Conservation (phyloP, 768 basidiomycete species). For the Hemileccinum rubropunctum region DNA sequence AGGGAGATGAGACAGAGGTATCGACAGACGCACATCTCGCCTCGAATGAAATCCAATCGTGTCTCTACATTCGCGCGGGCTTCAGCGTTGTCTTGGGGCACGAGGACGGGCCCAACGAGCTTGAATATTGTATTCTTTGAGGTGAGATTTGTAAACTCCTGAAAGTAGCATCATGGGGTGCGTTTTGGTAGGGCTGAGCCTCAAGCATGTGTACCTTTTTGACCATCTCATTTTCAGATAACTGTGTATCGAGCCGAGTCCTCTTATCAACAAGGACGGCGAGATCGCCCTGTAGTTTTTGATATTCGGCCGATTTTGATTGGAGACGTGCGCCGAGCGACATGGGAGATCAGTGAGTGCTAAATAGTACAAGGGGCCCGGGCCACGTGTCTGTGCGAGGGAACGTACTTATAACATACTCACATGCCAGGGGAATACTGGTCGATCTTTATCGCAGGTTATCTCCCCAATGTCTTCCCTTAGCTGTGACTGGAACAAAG, state of each 20-base stretch:
- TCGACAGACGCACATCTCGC: slow-evolving; percentile 69
- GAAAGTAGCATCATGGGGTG: slow-evolving; percentile 4
- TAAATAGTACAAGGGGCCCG: neutral
- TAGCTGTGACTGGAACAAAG: slow-evolving; percentile 54
- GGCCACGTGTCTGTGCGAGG: slow-evolving; percentile 14
- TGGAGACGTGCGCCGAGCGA: slow-evolving; percentile 64
- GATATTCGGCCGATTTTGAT: slow-evolving; percentile 67
- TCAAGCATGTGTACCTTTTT: slow-evolving; percentile 60
- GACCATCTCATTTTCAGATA: slow-evolving; percentile 89
- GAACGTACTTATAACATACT: neutral
- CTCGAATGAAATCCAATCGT: slow-evolving; percentile 81
- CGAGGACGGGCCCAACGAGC: slow-evolving; percentile 85
- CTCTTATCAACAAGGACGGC: slow-evolving; percentile 71
- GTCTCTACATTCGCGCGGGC: slow-evolving; percentile 88
- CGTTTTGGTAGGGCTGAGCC: neutral
- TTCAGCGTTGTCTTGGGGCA: slow-evolving; percentile 85
- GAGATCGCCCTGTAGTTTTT: slow-evolving; percentile 77
- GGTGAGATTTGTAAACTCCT: slow-evolving; percentile 83
- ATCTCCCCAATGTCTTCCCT: slow-evolving; percentile 24
- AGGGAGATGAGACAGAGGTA: neutral
- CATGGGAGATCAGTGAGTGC: slow-evolving; percentile 33
- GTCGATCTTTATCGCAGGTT: neutral
- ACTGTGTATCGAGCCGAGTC: slow-evolving; percentile 86
- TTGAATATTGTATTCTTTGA: slow-evolving; percentile 84
- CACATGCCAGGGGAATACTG: neutral